Evolutionary conservation across 352 stramenopile genomes (phyloP).

Genomic region (Aphanomyces stellatus): DNA sequence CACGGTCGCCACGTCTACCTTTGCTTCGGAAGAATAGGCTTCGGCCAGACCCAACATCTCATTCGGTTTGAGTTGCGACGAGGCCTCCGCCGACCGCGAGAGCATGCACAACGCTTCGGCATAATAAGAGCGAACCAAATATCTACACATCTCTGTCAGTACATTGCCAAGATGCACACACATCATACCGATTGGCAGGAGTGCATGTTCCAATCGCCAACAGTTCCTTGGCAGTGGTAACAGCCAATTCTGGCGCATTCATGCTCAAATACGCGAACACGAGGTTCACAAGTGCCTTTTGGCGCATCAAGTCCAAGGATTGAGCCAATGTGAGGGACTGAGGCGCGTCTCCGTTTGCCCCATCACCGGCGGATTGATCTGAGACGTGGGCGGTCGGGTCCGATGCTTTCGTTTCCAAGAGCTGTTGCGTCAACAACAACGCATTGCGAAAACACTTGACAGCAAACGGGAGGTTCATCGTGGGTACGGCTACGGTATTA

Average conservation of each 20-base stretch:
- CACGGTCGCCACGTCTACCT: constrained; percentile 62
- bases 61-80: constrained; percentile 53
- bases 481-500: constrained; percentile 29
- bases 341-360: constrained; percentile 27
- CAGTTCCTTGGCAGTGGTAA: constrained; percentile 74
- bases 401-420: constrained; percentile 35
- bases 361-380: background rate
- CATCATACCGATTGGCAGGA: constrained; percentile 47
- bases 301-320: constrained; percentile 55
- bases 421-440: constrained; percentile 69
- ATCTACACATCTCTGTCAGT: constrained; percentile 24
- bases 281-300: constrained; percentile 82
- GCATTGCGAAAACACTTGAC: constrained; percentile 86
- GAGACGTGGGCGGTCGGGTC: background rate
- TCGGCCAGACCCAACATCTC: constrained; percentile 69
- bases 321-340: constrained; percentile 29
- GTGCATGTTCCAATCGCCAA: constrained; percentile 55
- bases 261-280: constrained; percentile 88
- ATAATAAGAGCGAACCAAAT: constrained; percentile 78
- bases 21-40: constrained; percentile 67
- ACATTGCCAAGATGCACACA: background rate
- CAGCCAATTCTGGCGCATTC: constrained; percentile 83
- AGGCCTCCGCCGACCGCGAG: constrained; percentile 72
- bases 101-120: constrained; percentile 86
- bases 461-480: constrained; percentile 78